A percentile compares a stretch with the other conserved stretches of the same genome.
Conservation (phyloP, 2,329 filamentous ascomycete species). For the Rosellinia necatrix region DNA sequence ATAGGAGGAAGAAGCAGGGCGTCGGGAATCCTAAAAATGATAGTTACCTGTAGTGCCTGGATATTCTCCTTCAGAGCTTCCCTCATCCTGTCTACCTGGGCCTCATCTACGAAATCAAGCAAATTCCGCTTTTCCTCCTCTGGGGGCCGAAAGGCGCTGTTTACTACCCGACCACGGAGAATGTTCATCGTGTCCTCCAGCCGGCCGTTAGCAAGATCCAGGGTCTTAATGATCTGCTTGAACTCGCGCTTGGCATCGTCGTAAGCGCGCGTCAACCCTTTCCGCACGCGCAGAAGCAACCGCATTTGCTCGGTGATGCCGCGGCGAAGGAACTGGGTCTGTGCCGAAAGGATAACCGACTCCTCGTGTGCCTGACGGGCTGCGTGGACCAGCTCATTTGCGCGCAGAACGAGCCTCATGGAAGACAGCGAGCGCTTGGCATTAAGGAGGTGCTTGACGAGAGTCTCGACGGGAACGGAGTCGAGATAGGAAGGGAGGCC, state of each 20-base stretch:
- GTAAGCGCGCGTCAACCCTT: slow-evolving; percentile 59
- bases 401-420: slow-evolving; percentile 80
- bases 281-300: slow-evolving; percentile 56
- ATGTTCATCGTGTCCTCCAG: slow-evolving; percentile 70
- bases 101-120: slow-evolving; percentile 77
- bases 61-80: slow-evolving; percentile 72
- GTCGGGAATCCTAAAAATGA: neutral
- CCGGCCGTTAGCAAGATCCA: slow-evolving; percentile 69
- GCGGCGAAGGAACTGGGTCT: slow-evolving; percentile 68
- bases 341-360: slow-evolving; percentile 72
- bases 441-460: slow-evolving; percentile 82
- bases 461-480: slow-evolving; percentile 67
- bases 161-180: slow-evolving; percentile 67
- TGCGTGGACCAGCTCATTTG: slow-evolving; percentile 80
- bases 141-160: slow-evolving; percentile 63
- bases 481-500: slow-evolving; percentile 45
- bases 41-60: slow-evolving; percentile 66
- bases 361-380: slow-evolving; percentile 80
- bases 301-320: slow-evolving; percentile 63
- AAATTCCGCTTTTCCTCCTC: slow-evolving; percentile 65
- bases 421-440: slow-evolving; percentile 87
- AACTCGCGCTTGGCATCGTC: slow-evolving; percentile 65
- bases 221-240: slow-evolving; percentile 62
- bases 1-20: neutral
- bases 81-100: slow-evolving; percentile 67